Evolutionary conservation across 2,329 filamentous ascomycete species (phyloP), one percentile per base, ranked within the genome.

Genomic region (Aureobasidium namibiae): DNA sequence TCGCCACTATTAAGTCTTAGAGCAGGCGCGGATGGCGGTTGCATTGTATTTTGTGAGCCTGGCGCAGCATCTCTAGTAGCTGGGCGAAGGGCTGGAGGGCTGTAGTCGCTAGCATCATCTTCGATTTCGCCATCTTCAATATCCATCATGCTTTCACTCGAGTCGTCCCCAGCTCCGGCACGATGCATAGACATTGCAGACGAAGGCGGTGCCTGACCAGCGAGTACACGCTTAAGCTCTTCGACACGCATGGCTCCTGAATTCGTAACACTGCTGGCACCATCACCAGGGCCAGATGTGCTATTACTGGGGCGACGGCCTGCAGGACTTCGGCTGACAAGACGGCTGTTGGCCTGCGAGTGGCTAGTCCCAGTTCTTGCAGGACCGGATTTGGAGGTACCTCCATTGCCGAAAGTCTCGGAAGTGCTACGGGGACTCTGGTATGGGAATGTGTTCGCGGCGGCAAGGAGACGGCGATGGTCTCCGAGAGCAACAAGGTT

Each of bases 121-220:
- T 60, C 57, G 16, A 52, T 9, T 11, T 61, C 42, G 5, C 46
- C 63, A 23, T 64, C 66, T 36, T 62, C 66, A 14, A 63, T 63
- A 24, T 68, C 67, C 63, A 87, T 80, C 77, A 90, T 82, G 70
- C 85, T 89, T 57, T 90, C 87, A 60, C 76, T 80, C 67, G 78
- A 84, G 57, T 77, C 80, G 63, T 78, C 76, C 61, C 81, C 82
- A 54, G 80, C 63, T 16, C 56, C 61, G 16, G 73, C 26, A 72
- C 54, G 54, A 11, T 38, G 41, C 31, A 58, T 33, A 31, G 42
- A 48, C 42, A 48, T 49, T 18, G 42, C 42, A 3, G 42, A 48
- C 13, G 53, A 57, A 29, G 42, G 21, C 10, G 53, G 41, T 18
- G 44, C 53, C 70, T 53, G 72, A 68, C 39, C 74, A 72, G 74